phyloP scores from a whole-genome alignment of 1,284 basidiomycete genomes.

The Polyporus tsugae region DNA sequence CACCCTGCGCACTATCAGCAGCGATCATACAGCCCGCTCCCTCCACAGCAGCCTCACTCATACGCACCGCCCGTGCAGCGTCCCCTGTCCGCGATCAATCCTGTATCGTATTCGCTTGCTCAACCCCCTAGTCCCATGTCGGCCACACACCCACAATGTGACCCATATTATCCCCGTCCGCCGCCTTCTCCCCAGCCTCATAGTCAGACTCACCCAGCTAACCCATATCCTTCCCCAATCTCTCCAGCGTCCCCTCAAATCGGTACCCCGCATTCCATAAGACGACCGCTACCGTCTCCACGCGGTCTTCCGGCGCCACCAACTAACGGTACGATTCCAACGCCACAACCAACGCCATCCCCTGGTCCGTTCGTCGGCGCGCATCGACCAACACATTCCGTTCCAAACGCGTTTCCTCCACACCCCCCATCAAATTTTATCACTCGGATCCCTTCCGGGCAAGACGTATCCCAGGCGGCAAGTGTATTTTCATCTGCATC shows the following conservation, averaged over 20 bases:
- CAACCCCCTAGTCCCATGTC: constrained; percentile 16
- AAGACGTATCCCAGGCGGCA: constrained; percentile 18
- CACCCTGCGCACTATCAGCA: constrained; percentile 27
- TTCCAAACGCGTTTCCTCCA: constrained; percentile 17
- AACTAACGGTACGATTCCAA: constrained; percentile 7
- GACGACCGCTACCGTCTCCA: constrained; percentile 37
- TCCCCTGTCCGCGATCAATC: constrained; percentile 14
- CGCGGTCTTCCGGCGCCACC: constrained; percentile 23
- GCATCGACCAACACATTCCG: constrained; percentile 33
- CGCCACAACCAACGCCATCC: constrained; percentile 28
- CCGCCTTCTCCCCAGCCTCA: constrained; percentile 27
- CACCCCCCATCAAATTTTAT: constrained; percentile 10
- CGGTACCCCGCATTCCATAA: constrained; percentile 18
- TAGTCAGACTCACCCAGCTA: constrained; percentile 4
- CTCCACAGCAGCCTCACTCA: constrained; percentile 9
- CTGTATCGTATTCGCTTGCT: constrained; percentile 15
- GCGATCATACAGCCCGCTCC: constrained; percentile 13
- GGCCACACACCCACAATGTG: constrained; percentile 21
- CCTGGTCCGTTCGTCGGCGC: constrained; percentile 22
- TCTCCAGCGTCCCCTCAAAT: constrained; percentile 29
- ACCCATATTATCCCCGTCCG: constrained; percentile 19
- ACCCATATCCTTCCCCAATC: constrained; percentile 33
- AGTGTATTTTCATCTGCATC: constrained; percentile 24
- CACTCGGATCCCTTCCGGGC: constrained; percentile 17
- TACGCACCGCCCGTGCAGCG: constrained; percentile 7